These are phyloP conservation scores for Aspergillus sp. DNA, from an alignment of 2,329 filamentous ascomycete species.

Conservation along the genomic window DNA sequence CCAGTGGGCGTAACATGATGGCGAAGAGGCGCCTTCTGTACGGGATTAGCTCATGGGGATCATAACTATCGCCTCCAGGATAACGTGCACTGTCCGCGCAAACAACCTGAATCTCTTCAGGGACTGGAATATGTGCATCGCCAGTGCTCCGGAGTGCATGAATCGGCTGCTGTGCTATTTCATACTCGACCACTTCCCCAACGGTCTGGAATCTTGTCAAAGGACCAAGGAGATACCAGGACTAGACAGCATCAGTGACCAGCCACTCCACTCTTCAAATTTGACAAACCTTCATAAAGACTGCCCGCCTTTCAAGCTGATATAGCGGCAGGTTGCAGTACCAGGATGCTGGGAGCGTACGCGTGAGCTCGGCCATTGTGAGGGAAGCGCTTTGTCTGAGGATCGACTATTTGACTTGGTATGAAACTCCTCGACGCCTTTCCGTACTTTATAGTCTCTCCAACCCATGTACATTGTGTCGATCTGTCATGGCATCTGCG, in stretches of 20 bases:
- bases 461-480: neutral
- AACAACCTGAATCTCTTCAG: conserved; percentile 43
- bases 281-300: conserved; percentile 48
- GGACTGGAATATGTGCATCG: conserved; percentile 24
- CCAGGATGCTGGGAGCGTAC: conserved; percentile 55
- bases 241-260: conserved; percentile 27
- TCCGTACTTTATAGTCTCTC: neutral
- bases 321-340: conserved; percentile 51
- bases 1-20: conserved; percentile 52
- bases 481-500: neutral
- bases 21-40: conserved; percentile 27
- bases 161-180: conserved; percentile 50
- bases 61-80: neutral
- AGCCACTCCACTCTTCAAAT: accelerated
- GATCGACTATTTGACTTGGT: neutral
- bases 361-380: conserved; percentile 33
- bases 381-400: neutral
- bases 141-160: conserved; percentile 38
- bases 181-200: conserved; percentile 47
- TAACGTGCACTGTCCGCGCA: conserved; percentile 31
- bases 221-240: conserved; percentile 55
- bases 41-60: neutral
- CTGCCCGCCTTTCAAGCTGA: conserved; percentile 50
- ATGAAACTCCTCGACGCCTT: neutral
- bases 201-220: conserved; percentile 49